phyloP scores from a whole-genome alignment of 2,329 filamentous ascomycete species.

The Cercospora janseana region DNA sequence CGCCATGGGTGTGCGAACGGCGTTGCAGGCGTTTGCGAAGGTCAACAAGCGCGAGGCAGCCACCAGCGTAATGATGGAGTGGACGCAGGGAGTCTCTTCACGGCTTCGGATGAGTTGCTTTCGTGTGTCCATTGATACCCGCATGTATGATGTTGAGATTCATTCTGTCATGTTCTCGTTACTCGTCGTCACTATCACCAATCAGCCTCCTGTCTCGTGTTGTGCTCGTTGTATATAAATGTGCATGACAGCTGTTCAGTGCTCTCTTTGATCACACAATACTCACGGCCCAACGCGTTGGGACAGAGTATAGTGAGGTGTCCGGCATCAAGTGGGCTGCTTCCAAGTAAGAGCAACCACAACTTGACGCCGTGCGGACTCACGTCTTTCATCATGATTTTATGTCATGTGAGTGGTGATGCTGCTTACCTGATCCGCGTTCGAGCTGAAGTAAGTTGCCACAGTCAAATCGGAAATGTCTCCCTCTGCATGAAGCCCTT shows the following conservation, averaged over 20 bases:
- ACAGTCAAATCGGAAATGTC: too few relatives aligned
- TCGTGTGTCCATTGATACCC: neutral
- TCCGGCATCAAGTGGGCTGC: constrained; percentile 1
- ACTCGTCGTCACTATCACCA: neutral
- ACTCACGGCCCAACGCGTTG: neutral
- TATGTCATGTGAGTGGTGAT: constrained; percentile 1
- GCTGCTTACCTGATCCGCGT: constrained; percentile 4
- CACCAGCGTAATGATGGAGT: neutral
- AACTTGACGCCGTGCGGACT: neutral
- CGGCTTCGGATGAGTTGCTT: neutral
- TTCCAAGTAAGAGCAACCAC: constrained; percentile 4
- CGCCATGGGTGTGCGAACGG: neutral
- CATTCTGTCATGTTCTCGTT: neutral
- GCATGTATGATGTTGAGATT: constrained; percentile 3
- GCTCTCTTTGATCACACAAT: constrained; percentile 12
- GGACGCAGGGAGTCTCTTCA: neutral
- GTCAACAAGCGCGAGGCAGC: neutral
- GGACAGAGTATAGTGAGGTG: neutral
- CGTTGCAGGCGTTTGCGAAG: neutral
- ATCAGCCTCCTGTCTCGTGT: neutral
- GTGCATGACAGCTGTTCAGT: neutral
- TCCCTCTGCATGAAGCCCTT: too few relatives aligned
- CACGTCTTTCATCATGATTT: neutral
- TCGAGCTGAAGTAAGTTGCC: too few relatives aligned
- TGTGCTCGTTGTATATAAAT: neutral